These are phyloP conservation scores for Coniochaeta hoffmannii DNA, from an alignment of 2,329 filamentous ascomycete species.

Conservation along the genomic window DNA sequence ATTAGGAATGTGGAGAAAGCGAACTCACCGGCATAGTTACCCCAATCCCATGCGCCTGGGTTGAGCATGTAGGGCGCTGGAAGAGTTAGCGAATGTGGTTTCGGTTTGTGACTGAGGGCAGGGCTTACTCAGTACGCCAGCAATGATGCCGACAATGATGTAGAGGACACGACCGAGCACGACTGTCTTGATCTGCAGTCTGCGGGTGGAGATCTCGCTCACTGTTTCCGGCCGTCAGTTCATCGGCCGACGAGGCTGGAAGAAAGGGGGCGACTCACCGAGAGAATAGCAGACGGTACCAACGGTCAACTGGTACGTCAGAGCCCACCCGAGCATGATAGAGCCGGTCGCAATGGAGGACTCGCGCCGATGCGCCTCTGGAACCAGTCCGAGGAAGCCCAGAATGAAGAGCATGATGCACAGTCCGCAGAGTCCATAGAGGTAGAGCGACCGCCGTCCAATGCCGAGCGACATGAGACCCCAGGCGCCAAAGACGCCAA, in stretches of 20 bases:
- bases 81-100: background rate
- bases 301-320: conserved; percentile 80
- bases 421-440: conserved; percentile 63
- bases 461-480: conserved; percentile 67
- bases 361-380: conserved; percentile 46
- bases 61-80: conserved; percentile 82
- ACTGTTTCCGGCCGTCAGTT: conserved; percentile 32
- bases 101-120: background rate
- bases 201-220: conserved; percentile 71
- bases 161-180: conserved; percentile 76
- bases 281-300: conserved; percentile 87
- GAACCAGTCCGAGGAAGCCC: conserved; percentile 74
- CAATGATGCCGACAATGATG: conserved; percentile 77
- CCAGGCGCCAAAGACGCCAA: conserved; percentile 76
- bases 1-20: conserved; percentile 1
- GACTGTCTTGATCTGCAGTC: conserved; percentile 86
- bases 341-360: conserved; percentile 72
- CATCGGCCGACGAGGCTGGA: too few species aligned
- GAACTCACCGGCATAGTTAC: conserved; percentile 74
- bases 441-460: conserved; percentile 68
- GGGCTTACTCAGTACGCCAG: conserved; percentile 60
- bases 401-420: conserved; percentile 73
- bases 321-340: conserved; percentile 77
- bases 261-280: too few species aligned
- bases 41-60: conserved; percentile 79